Evolutionary conservation across 352 stramenopile genomes (phyloP).

Genomic region (Phytophthora colocasiae): DNA sequence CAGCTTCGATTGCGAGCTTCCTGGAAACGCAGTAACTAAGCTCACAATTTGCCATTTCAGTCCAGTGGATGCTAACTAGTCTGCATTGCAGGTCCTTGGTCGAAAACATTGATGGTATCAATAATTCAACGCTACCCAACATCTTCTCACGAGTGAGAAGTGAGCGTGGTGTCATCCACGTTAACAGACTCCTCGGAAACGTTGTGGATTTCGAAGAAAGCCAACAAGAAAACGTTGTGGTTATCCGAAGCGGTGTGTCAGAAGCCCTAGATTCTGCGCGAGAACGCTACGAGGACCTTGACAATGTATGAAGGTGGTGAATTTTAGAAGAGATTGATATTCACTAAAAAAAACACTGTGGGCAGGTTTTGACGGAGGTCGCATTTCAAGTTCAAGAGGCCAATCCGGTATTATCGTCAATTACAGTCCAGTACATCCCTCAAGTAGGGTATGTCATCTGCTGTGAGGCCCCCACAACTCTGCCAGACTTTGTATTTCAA

Average conservation of each 20-base stretch:
- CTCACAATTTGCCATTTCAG: no score
- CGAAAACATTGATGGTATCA: constrained; percentile 19
- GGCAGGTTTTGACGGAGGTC: constrained; percentile 83
- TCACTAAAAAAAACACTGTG: constrained; percentile 5
- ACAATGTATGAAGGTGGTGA: constrained; percentile 59
- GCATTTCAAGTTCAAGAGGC: constrained; percentile 83
- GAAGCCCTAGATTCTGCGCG: constrained; percentile 72
- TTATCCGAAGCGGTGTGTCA: constrained; percentile 80
- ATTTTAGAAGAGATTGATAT: neutral
- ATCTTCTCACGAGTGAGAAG: constrained; percentile 42
- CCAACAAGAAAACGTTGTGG: constrained; percentile 56
- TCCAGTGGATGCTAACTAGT: neutral
- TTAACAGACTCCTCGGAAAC: constrained; percentile 85
- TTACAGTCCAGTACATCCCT: constrained; percentile 88
- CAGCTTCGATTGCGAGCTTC: constrained; percentile 66
- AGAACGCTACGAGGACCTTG: constrained; percentile 80
- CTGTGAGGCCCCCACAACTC: constrained; percentile 68
- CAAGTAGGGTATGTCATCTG: constrained; percentile 90
- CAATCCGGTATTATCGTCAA: constrained; percentile 71
- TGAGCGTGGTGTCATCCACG: constrained; percentile 57
- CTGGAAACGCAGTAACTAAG: constrained; percentile 60
- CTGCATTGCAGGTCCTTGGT: constrained; percentile 35
- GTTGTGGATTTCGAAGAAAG: constrained; percentile 88
- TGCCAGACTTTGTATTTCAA: constrained; percentile 87
- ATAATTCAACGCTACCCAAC: constrained; percentile 29